Conservation (phyloP, 148 eudicot genomes). For the Rhododendron molle region DNA sequence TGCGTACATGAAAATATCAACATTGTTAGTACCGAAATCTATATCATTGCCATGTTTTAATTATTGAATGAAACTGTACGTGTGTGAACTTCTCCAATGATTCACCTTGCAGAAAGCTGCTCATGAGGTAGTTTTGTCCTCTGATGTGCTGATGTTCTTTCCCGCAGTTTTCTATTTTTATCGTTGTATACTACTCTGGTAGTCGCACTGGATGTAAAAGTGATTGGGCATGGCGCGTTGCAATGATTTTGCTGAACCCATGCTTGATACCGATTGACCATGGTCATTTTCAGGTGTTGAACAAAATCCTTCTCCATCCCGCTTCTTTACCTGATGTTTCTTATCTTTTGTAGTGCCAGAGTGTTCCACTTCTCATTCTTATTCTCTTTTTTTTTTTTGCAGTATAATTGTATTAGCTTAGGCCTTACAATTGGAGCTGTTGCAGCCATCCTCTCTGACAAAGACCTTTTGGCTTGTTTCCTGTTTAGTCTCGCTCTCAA, state of each 20-base stretch:
- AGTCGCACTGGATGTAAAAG: conserved; percentile 26
- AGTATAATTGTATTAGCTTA: conserved; percentile 95
- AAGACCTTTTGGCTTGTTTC: conserved; percentile 69
- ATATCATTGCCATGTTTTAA: not conserved
- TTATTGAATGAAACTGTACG: not conserved
- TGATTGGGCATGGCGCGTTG: conserved; percentile 62
- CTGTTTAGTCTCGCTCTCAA: conserved; percentile 74
- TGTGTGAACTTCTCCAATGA: not conserved
- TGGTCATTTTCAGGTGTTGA: conserved; percentile 92
- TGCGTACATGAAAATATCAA: conserved; percentile 23
- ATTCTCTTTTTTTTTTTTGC: conserved; percentile 19
- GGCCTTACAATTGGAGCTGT: conserved; percentile 83
- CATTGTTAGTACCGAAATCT: not conserved
- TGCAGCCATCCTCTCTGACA: conserved; percentile 64
- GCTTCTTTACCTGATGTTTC: not conserved
- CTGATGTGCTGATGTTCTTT: conserved; percentile 71
- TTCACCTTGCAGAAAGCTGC: conserved; percentile 68
- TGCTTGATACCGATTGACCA: conserved; percentile 82
- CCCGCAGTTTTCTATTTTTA: conserved; percentile 70
- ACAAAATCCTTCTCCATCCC: not conserved
- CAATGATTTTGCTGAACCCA: conserved; percentile 72
- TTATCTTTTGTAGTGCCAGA: not conserved
- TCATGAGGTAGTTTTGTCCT: conserved; percentile 85
- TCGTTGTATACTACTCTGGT: conserved; percentile 39
- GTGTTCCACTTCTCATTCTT: not conserved